Base-by-base conservation (phyloP, 805 yeast genomes). In the Ogataea methylovora region DNA sequence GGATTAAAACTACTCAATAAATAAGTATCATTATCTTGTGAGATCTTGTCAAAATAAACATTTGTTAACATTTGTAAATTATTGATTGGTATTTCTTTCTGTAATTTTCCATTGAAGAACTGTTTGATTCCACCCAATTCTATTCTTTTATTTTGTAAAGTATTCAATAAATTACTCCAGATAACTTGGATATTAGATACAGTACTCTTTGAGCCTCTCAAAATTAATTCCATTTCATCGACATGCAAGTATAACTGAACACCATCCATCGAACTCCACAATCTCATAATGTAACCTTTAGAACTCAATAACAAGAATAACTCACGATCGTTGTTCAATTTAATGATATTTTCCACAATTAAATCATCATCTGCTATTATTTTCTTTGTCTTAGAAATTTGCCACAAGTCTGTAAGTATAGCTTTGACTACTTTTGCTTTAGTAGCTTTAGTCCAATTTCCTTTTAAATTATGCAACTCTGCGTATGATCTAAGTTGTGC, bases 241-340 rank as follows among this genome's bases (percentile, higher is more conserved):
- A 48, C 38, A 20, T 44, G 45, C 23, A 60, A 38, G 10, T 54
- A 46, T 16, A 60, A 31, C 27, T 46, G 51, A 5, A 63, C 65
- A n/a, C 64, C 64, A 18, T 53, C 38, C 21, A 52, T 41, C 8
- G 60, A 41, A n/a, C n/a, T n/a, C 63, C 63, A 60, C n/a, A 51
- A 51, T 35, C 51, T 52, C 29, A 57, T 46, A 22, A 60, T 32
- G 19, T 48, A 45, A 3, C 63, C 63, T 4, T 43, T 45, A 29
- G 54, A 49, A 22, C 61, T 52, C 5, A 59, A 42, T 16, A 60
- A 34, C 21, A 60, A 40, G 32, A 57, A 58, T 16, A 56, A 39
- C 22, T 58, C 61, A 32, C 58, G 43, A 8, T 51, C 37, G 34
- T 45, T 48, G 4, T 50, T 48, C 12, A 60, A 35, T 17, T 45